phyloP scores from a whole-genome alignment of 2,329 filamentous ascomycete genomes.

The Claviceps sp. region DNA sequence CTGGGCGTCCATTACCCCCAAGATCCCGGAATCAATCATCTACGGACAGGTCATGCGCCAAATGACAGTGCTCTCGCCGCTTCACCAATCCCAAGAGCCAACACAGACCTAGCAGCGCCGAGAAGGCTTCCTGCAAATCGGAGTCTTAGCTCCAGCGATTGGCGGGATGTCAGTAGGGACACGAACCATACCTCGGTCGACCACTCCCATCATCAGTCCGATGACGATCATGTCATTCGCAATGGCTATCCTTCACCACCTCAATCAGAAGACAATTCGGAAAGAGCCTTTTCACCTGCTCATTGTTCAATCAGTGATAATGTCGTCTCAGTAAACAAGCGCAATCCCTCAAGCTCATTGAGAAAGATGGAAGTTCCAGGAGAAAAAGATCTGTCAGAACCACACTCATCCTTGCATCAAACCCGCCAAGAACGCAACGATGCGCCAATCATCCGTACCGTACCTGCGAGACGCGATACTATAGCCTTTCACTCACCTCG shows the following conservation, averaged over 20 bases:
- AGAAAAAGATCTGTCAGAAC: conserved; percentile 25
- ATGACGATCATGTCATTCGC: not conserved
- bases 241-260: conserved; percentile 25
- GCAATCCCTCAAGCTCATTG: conserved; percentile 13
- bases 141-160: conserved; percentile 20
- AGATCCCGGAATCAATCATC: conserved; percentile 10
- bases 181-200: not conserved
- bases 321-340: conserved; percentile 10
- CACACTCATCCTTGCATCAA: conserved; percentile 23
- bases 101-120: conserved; percentile 5
- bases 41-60: not conserved
- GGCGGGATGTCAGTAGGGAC: not conserved
- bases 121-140: conserved; percentile 29
- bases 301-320: conserved; percentile 6
- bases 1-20: conserved; percentile 32
- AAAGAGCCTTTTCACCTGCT: conserved; percentile 11
- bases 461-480: conserved; percentile 37
- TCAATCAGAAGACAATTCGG: conserved; percentile 19
- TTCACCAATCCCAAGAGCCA: not conserved
- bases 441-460: conserved; percentile 32
- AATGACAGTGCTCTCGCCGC: not conserved
- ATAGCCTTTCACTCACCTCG: conserved; percentile 31
- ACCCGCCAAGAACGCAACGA: conserved; percentile 27
- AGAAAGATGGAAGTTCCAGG: conserved; percentile 14
- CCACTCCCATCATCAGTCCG: not conserved